Percentiles rank a stretch among this genome's conserved stretches.
Conservation (phyloP, 768 basidiomycete genomes). For the Trametes coccinea region DNA sequence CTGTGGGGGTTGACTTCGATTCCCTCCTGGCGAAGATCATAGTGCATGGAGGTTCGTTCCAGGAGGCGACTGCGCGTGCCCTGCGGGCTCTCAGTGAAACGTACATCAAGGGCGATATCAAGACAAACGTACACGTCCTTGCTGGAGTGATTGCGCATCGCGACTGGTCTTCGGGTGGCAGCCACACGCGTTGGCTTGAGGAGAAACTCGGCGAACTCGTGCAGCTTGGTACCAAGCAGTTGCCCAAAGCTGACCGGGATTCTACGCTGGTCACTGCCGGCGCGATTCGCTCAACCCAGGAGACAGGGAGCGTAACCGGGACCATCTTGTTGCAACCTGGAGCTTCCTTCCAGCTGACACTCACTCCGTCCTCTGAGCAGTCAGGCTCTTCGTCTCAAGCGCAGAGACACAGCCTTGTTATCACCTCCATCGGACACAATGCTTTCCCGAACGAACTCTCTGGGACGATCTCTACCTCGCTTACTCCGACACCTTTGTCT, state of each 20-base stretch:
- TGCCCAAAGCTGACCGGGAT: background rate
- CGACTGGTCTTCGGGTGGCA: background rate
- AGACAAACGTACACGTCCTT: constrained; percentile 18
- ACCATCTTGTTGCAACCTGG: constrained; percentile 18
- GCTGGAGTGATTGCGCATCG: constrained; percentile 12
- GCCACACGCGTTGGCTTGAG: constrained; percentile 20
- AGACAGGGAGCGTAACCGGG: background rate
- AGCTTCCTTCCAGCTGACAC: constrained; percentile 13
- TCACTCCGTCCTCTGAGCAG: background rate
- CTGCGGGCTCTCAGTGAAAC: constrained; percentile 16
- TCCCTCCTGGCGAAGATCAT: constrained; percentile 37
- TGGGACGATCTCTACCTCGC: constrained; percentile 20
- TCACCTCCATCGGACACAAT: constrained; percentile 19
- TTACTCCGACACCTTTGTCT: constrained; percentile 10
- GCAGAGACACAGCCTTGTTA: constrained; percentile 12
- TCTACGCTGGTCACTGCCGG: background rate
- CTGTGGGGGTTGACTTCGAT: constrained; percentile 20
- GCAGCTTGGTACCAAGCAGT: background rate
- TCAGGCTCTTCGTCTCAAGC: background rate
- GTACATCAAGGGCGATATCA: constrained; percentile 1
- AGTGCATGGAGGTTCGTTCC: constrained; percentile 8
- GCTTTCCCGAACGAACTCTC: constrained; percentile 21
- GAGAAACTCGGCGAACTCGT: background rate
- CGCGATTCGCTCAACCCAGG: background rate
- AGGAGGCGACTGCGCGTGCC: constrained; percentile 11